These are phyloP conservation scores for Exophiala alcalophila DNA, from an alignment of 2,329 filamentous ascomycete species.

Conservation along the genomic window DNA sequence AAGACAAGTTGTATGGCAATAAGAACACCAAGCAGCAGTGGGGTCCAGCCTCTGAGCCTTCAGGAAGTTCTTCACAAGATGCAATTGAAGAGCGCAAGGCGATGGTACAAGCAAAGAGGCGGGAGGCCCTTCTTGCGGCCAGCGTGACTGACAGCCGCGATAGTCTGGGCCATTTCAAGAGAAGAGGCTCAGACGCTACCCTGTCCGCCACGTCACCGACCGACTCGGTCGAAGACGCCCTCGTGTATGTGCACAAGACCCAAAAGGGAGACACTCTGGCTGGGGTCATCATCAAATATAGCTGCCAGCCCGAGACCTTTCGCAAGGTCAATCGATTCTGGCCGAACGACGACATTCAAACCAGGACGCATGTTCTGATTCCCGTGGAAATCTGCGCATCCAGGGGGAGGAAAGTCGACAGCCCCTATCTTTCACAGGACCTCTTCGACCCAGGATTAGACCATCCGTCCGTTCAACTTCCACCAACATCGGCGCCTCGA, in stretches of 20 bases:
- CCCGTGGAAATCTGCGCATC: slow-evolving; percentile 87
- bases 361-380: slow-evolving; percentile 73
- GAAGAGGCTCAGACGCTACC: slow-evolving; percentile 44
- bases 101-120: slow-evolving; percentile 47
- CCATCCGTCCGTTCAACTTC: neutral
- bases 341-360: slow-evolving; percentile 88
- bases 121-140: slow-evolving; percentile 45
- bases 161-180: slow-evolving; percentile 42
- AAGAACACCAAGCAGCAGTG: slow-evolving; percentile 33
- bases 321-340: slow-evolving; percentile 89
- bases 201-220: slow-evolving; percentile 32
- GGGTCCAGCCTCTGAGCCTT: slow-evolving; percentile 38
- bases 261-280: slow-evolving; percentile 81
- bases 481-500: neutral
- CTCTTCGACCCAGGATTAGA: slow-evolving; percentile 17
- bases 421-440: slow-evolving; percentile 23
- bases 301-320: slow-evolving; percentile 78
- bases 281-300: slow-evolving; percentile 84
- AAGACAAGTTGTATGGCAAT: slow-evolving; percentile 35
- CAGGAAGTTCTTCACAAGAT: slow-evolving; percentile 29
- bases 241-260: slow-evolving; percentile 90
- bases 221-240: slow-evolving; percentile 61
- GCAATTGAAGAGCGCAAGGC: slow-evolving; percentile 46
- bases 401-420: slow-evolving; percentile 47
- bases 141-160: slow-evolving; percentile 41